Evolutionary conservation across 2,329 filamentous ascomycete species (phyloP), one percentile per base, ranked within the genome.

Genomic region (Paecilomyces sp.): DNA sequence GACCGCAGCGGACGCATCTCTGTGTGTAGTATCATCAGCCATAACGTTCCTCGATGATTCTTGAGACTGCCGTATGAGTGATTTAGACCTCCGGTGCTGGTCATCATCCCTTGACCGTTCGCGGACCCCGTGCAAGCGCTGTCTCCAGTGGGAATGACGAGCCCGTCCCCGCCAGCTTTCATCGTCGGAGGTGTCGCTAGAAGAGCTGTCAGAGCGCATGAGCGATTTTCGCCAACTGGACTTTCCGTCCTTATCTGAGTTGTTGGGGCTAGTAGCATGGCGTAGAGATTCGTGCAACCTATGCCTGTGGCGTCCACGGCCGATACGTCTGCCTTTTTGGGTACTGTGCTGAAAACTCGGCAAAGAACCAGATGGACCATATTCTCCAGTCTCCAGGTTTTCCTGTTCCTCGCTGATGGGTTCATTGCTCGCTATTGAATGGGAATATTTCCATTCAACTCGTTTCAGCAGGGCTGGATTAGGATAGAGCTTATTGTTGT

Each of bases 401-500:
- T 62, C 60, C 25, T 61, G 50, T 28, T 54, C 25, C 15, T 61
- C 50, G 30, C 6, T 15, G 50, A 34, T 22, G 25, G 22, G 15
- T 36, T 33, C 47, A 8, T 36, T 31, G 31, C 11, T 15, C 18
- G 25, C 22, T 22, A 22, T 36, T 12, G 57, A 24, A 4, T 28
- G 22, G 6, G 47, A 25, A n/a, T 13, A 5, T 12, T 61, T 25
- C 66, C 68, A 64, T 65, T 68, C 68, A 36, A 63, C 61, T 62
- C 68, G 68, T 50, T 65, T 68, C 55, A 69, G 62, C 63, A 72
- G 61, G 28, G 61, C 58, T 22, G 67, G 47, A 60, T 72, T 65
- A 57, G 70, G 69, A 60, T 77, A 95, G 13, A 97, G 85, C 60
- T 84, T 87, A 55, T 84, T 83, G 68, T 91, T 91, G 67, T 90